Evolutionary conservation across 2,329 filamentous ascomycete species (phyloP).

Genomic region (Phoma sp.): DNA sequence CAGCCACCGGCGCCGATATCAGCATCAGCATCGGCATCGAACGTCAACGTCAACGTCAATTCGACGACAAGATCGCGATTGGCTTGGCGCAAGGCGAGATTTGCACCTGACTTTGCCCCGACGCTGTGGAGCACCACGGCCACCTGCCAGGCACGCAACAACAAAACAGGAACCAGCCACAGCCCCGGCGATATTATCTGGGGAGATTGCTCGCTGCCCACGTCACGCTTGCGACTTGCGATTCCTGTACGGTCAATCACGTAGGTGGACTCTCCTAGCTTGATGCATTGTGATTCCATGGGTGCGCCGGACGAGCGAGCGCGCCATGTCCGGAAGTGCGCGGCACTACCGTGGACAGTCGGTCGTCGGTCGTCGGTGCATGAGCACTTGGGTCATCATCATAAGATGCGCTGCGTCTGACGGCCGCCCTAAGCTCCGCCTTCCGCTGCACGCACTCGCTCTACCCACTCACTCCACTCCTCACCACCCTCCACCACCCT

Average conservation of each 20-base stretch:
- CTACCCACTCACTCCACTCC: neutral
- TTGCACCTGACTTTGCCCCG: neutral
- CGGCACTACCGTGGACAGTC: constrained; percentile 4
- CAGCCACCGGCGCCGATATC: neutral
- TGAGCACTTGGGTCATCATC: constrained; percentile 7
- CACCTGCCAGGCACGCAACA: constrained; percentile 10
- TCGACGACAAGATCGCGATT: constrained; percentile 6
- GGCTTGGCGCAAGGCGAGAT: constrained; percentile 16
- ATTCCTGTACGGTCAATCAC: constrained; percentile 6
- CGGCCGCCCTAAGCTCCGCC: constrained; percentile 8
- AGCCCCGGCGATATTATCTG: neutral
- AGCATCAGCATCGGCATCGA: constrained; percentile 2
- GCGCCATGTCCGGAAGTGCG: constrained; percentile 7
- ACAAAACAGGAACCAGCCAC: neutral
- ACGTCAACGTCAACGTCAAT: constrained; percentile 5
- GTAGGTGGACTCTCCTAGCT: constrained; percentile 18
- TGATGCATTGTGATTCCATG: neutral
- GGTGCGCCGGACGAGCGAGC: neutral
- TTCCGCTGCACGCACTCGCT: neutral
- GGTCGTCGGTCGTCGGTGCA: neutral
- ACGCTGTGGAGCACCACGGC: constrained; percentile 12
- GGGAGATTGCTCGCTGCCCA: neutral
- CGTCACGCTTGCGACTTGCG: neutral
- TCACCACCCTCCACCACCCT: neutral
- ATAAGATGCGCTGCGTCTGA: constrained; percentile 8